A percentile compares a stretch with the other conserved stretches of the same genome.
Conservation (phyloP, 2,329 filamentous ascomycete genomes). For the Tolypocladium inflatum region DNA sequence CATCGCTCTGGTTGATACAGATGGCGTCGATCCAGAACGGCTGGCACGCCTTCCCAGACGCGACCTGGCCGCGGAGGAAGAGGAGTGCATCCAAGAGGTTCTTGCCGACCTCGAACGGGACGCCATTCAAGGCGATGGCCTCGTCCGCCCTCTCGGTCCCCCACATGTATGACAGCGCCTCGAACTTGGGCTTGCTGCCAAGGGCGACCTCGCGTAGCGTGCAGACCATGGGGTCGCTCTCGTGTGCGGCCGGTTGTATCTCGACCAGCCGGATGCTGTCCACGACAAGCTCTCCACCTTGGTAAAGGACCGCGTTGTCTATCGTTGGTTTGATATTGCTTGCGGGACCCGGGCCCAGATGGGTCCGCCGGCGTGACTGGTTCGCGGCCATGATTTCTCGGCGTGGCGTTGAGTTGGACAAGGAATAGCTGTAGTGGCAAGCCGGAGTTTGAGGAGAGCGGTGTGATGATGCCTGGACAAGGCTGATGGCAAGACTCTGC, state of each 20-base stretch:
- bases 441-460: no score
- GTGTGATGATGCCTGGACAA: no score
- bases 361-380: not conserved
- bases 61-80: not conserved
- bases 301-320: not conserved
- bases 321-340: not conserved
- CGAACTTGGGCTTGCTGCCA: not conserved
- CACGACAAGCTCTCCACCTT: not conserved
- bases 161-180: not conserved
- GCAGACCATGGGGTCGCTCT: not conserved
- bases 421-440: not conserved
- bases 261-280: not conserved
- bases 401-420: not conserved
- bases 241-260: not conserved
- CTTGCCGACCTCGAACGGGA: not conserved
- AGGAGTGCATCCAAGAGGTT: not conserved
- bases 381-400: not conserved
- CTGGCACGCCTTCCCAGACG: not conserved
- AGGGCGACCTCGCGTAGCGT: not conserved
- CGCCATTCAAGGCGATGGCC: not conserved
- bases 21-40: not conserved
- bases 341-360: not conserved
- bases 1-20: not conserved
- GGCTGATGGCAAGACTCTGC: no score
- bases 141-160: not conserved